Base-by-base conservation (phyloP, 495 filamentous ascomycete species). In the Parathielavia appendiculata region DNA sequence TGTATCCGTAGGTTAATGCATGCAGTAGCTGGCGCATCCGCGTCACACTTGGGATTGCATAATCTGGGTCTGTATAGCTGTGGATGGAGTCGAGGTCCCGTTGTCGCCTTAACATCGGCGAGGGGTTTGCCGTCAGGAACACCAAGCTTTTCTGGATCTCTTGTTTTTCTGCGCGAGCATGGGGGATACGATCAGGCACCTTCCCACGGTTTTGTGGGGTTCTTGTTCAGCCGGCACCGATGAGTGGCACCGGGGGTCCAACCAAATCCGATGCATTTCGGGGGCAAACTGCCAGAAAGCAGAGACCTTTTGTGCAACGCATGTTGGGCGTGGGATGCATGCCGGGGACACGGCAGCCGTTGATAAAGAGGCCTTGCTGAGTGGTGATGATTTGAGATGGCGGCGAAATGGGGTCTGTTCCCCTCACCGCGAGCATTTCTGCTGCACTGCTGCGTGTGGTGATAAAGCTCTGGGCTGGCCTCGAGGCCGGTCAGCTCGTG, bases 371-470 rank as follows among this genome's bases (percentile, higher is more conserved):
- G 12, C 4, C n/a, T 5, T 30, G 40, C 10, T 8, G 35, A 39
- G n/a, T 57, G 54, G 54, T 57, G 56, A 46, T 16, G 23, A 26
- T 32, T 49, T 51, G 47, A 51, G 38, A 41, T 51, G 49, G 48
- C 44, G 38, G 41, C 48, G 39, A 16, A 26, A 40, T 51, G 44
- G 57, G 36, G 35, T 20, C 32, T 1, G 30, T 40, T 13, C 9
- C 16, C 32, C 48, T n/a, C n/a, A 38, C 6, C 13, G 4, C 22
- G 6, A n/a, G 23, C 17, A 17, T 20, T 35, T 52, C 38, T 38
- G 14, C 51, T 26, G 20, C 9, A 16, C 22, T 6, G 36, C 19
- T 30, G 12, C 12, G 19, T 36, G 41, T 22, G 23, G 30, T 10
- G 22, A 9, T 40, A 57, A 36, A 50, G 14, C 36, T 48, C 43